phyloP scores from a whole-genome alignment of 345 rosid species.

The Heritiera fomes region DNA sequence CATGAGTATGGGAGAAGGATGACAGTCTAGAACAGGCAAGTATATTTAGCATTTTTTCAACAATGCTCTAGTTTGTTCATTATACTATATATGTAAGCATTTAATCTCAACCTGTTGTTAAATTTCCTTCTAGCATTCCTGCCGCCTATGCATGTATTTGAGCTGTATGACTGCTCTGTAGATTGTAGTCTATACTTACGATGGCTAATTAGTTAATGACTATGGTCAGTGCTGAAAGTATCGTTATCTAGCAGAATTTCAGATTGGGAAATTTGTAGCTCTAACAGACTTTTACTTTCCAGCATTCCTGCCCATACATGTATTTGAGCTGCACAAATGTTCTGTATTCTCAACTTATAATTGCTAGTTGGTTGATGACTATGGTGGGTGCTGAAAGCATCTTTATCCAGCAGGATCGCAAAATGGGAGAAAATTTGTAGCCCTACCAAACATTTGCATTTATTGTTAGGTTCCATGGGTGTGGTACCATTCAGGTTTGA shows the following conservation, averaged over 20 bases:
- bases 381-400: neutral
- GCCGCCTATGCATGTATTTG: neutral
- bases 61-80: neutral
- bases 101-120: neutral
- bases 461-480: no score
- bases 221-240: neutral
- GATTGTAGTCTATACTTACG: neutral
- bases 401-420: neutral
- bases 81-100: neutral
- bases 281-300: no score
- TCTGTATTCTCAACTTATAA: neutral
- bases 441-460: no score
- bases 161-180: neutral
- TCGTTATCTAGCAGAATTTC: neutral
- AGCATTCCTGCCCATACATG: neutral
- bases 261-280: neutral
- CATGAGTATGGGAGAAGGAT: neutral
- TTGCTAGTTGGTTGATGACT: neutral
- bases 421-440: neutral
- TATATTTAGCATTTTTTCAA: neutral
- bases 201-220: neutral
- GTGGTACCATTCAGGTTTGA: neutral
- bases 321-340: neutral
- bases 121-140: neutral
- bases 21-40: slow-evolving; percentile 13